Base-by-base conservation (phyloP, 1,284 basidiomycete species). In the Pseudozyma pruni region DNA sequence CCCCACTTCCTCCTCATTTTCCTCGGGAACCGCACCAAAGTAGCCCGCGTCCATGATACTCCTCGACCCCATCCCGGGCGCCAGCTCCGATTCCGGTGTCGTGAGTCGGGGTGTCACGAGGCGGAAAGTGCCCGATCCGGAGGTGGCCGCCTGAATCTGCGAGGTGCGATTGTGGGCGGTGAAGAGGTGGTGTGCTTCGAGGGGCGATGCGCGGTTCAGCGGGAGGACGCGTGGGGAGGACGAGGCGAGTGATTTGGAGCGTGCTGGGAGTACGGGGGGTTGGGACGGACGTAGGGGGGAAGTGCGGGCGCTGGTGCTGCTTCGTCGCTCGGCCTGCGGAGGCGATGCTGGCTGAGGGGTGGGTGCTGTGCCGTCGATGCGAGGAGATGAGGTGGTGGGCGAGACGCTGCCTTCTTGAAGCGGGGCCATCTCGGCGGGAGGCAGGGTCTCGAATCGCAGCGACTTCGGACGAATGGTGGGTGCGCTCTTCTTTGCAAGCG, bases 111-210 rank as follows among this genome's bases (percentile, higher is more conserved):
- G 76, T 14, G 76, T 71, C 14, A 70, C 59, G 4, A 78, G 43
- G n/a, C 76, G 48, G 38, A 78, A 76, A 8, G 75, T 76, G 9
- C 75, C 76, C 13, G 69, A 60, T 0, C 76, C 76, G 8, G 72
- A 73, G 9, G 76, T 78, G 9, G 76, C 76, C 14, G 75, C 75
- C 27, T 78, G 76, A 19, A 78, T 74, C 42, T 73, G 72, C 17
- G 75, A 56, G 17, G 38, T 61, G 20, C 60, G 50, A 27, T 31
- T 9, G 45, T 67, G 47, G 19, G 33, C 52, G 33, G 54, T 48
- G 22, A 74, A 72, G 7, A 74, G 48, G 25, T 59, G 62, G 17
- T 72, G 68, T 7, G 68, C 63, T 34, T 66, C 68, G n/a, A 61
- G 54, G 1, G 59, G 60, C 11, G 63, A 72, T 1, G 69, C 55